phyloP scores from a whole-genome alignment of 2,329 filamentous ascomycete species.

The Cladosporium sp. region DNA sequence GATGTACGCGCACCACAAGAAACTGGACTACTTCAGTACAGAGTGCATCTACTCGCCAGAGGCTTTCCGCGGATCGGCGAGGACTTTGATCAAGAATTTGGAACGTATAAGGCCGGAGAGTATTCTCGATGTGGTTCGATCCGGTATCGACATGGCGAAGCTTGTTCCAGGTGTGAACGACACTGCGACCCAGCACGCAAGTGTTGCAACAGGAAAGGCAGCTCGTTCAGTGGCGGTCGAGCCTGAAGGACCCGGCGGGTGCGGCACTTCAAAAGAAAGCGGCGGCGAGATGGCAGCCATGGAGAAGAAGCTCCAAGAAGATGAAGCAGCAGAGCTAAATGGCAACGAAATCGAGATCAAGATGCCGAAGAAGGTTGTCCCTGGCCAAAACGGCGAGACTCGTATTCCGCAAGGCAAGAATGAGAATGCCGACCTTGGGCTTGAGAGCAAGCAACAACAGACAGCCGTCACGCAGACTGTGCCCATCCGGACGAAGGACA shows the following conservation, averaged over 20 bases:
- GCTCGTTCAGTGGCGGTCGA: constrained; percentile 36
- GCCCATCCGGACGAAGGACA: constrained; percentile 37
- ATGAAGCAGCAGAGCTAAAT: constrained; percentile 58
- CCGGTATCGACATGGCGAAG: constrained; percentile 92
- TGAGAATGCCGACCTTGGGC: constrained; percentile 1
- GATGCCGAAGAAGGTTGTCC: constrained; percentile 23
- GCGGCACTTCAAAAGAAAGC: constrained; percentile 65
- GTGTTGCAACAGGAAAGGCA: background rate
- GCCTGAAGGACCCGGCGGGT: constrained; percentile 68
- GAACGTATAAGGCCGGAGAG: constrained; percentile 91
- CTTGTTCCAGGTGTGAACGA: constrained; percentile 62
- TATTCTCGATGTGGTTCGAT: constrained; percentile 90
- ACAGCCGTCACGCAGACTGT: constrained; percentile 11
- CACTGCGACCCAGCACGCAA: background rate
- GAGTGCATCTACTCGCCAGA: constrained; percentile 99
- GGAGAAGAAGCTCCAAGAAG: constrained; percentile 69
- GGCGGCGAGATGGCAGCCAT: constrained; percentile 80
- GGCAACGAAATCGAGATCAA: constrained; percentile 66
- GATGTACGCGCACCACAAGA: constrained; percentile 94
- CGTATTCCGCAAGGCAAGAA: background rate
- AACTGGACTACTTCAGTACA: constrained; percentile 95
- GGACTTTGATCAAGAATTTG: constrained; percentile 89
- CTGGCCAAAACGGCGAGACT: constrained; percentile 3
- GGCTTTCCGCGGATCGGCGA: constrained; percentile 88
- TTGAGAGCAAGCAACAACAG: constrained; percentile 1